Evolutionary conservation across 1,284 basidiomycete genomes (phyloP).

Genomic region (Ustilago bromivora): DNA sequence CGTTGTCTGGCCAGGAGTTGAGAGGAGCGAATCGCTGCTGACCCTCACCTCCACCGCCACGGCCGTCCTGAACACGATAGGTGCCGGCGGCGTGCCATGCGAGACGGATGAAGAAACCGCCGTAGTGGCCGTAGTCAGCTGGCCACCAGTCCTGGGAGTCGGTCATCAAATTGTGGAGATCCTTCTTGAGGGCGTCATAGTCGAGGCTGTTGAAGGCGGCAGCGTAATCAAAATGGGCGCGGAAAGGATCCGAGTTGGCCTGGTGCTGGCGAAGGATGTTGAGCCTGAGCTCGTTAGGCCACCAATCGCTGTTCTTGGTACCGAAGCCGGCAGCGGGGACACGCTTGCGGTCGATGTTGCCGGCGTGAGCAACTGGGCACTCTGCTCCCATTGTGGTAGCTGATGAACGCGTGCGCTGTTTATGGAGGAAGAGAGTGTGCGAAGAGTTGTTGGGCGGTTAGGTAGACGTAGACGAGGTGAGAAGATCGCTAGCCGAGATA

Average conservation of each 20-base stretch:
- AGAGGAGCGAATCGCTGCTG: slow-evolving; percentile 49
- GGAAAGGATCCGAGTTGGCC: slow-evolving; percentile 37
- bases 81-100: slow-evolving; percentile 49
- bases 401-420: background rate
- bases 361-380: slow-evolving; percentile 37
- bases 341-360: slow-evolving; percentile 39
- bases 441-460: background rate
- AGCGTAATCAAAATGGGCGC: slow-evolving; percentile 40
- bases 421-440: background rate
- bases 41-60: slow-evolving; percentile 45
- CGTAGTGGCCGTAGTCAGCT: slow-evolving; percentile 48
- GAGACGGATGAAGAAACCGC: slow-evolving; percentile 47
- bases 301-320: slow-evolving; percentile 44
- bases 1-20: slow-evolving; percentile 52
- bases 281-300: slow-evolving; percentile 41
- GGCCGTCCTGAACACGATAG: slow-evolving; percentile 48
- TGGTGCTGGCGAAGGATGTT: slow-evolving; percentile 47
- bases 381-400: slow-evolving; percentile 27
- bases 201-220: slow-evolving; percentile 44
- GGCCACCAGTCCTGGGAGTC: slow-evolving; percentile 50
- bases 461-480: slow-evolving; percentile 11
- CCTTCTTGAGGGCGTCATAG: slow-evolving; percentile 48
- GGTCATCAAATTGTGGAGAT: slow-evolving; percentile 36
- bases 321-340: slow-evolving; percentile 35
- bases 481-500: slow-evolving; percentile 8